These are phyloP conservation scores for Acorus calamus DNA, from an alignment of 106 monocot species.

Conservation along the genomic window DNA sequence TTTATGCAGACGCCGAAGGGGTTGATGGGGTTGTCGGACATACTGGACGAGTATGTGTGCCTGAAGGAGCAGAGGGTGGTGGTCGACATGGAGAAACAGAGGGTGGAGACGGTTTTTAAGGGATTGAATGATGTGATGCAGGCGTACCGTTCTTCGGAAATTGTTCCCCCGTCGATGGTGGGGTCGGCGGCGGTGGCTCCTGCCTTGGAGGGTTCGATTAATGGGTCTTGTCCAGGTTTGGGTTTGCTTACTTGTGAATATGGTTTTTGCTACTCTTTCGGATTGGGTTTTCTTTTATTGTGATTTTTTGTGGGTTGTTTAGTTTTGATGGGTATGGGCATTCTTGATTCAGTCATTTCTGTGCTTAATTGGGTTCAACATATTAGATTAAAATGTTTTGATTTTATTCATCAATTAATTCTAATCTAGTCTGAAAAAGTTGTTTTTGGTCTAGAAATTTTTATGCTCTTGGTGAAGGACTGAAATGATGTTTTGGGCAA, in stretches of 20 bases:
- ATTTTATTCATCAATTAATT: no score
- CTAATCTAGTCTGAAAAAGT: no score
- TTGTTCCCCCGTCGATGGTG: constrained; percentile 11
- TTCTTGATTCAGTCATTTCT: no score
- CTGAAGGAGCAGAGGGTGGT: constrained; percentile 58
- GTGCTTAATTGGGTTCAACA: no score
- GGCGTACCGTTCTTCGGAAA: constrained; percentile 17
- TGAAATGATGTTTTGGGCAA: no score
- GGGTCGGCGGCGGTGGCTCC: constrained; percentile 3
- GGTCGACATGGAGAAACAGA: constrained; percentile 51
- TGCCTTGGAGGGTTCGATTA: constrained; percentile 2
- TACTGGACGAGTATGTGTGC: constrained; percentile 67
- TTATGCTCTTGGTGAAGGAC: neutral
- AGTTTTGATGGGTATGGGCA: no score
- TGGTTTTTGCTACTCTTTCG: no score
- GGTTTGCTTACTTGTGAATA: neutral
- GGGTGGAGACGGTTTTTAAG: constrained; percentile 36
- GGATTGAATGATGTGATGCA: constrained; percentile 48
- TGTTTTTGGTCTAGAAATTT: neutral
- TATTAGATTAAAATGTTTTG: no score
- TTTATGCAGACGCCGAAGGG: constrained; percentile 40
- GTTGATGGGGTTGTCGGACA: constrained; percentile 44
- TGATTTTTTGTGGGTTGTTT: neutral
- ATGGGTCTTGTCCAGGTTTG: constrained; percentile 22
- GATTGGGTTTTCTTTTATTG: neutral